These are phyloP conservation scores for Penicillium tannophilum DNA, from an alignment of 495 filamentous ascomycete genomes.

Conservation along the genomic window DNA sequence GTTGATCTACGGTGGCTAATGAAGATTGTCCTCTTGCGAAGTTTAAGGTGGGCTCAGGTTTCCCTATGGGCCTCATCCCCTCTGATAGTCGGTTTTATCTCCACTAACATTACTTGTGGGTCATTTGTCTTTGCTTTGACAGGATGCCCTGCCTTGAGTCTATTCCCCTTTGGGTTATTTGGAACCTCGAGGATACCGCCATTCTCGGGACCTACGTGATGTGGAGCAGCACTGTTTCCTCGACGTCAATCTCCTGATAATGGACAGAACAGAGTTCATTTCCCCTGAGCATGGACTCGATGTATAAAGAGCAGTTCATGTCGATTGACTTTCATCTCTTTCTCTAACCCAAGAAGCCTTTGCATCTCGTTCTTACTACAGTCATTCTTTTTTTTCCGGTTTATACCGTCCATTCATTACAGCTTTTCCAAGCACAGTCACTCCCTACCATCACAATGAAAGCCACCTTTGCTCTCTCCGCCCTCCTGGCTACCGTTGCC, in stretches of 20 bases:
- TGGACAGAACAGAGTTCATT: slow-evolving; percentile 2
- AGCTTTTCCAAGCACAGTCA: slow-evolving; percentile 22
- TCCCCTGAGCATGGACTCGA: slow-evolving; percentile 3
- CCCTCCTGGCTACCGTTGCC: slow-evolving; percentile 29
- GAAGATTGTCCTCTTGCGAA: slow-evolving; percentile 23
- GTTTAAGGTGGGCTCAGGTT: slow-evolving; percentile 23
- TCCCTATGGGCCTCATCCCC: slow-evolving; percentile 10
- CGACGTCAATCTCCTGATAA: slow-evolving; percentile 11
- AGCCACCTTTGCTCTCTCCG: slow-evolving; percentile 25
- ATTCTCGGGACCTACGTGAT: slow-evolving; percentile 1
- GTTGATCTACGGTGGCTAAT: slow-evolving; percentile 29
- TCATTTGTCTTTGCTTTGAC: slow-evolving; percentile 10
- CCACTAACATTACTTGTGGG: slow-evolving; percentile 10
- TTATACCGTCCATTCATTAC: slow-evolving; percentile 34
- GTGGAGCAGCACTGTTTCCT: slow-evolving; percentile 13
- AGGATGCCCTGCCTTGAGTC: slow-evolving; percentile 10
- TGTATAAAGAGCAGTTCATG: slow-evolving; percentile 22
- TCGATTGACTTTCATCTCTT: slow-evolving; percentile 15
- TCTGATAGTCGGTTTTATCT: neutral
- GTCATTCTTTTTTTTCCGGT: slow-evolving; percentile 28
- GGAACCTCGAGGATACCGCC: slow-evolving; percentile 3
- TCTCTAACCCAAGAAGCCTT: slow-evolving; percentile 22
- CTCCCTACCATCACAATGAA: slow-evolving; percentile 31
- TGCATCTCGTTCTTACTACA: slow-evolving; percentile 21
- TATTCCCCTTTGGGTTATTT: slow-evolving; percentile 9